A percentile compares a stretch with the other conserved stretches of the same genome.
These are phyloP conservation scores for Candida tetrigidarum DNA, from an alignment of 1,139 yeast genomes.

Conservation along the genomic window DNA sequence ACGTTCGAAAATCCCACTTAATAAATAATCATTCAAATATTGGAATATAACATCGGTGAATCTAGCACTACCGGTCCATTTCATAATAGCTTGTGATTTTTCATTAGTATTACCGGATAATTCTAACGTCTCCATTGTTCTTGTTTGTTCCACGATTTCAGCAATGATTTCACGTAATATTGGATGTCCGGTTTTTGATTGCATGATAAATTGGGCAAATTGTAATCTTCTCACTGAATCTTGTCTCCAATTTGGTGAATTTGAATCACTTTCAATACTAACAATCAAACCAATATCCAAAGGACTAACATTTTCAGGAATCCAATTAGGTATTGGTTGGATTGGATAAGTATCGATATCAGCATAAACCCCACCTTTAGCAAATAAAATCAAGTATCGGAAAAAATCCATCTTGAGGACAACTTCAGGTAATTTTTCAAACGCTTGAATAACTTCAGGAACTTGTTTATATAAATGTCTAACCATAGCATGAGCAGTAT, in stretches of 20 bases:
- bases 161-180: constrained; percentile 57
- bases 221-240: constrained; percentile 45
- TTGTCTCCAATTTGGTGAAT: constrained; percentile 46
- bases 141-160: constrained; percentile 54
- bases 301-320: constrained; percentile 54
- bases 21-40: constrained; percentile 51
- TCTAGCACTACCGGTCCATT: constrained; percentile 63
- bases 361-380: constrained; percentile 59
- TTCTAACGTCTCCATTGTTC: constrained; percentile 25
- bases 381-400: constrained; percentile 51
- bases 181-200: constrained; percentile 58
- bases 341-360: constrained; percentile 56
- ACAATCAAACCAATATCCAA: constrained; percentile 52
- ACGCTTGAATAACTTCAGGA: constrained; percentile 53
- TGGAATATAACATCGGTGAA: constrained; percentile 62
- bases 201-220: constrained; percentile 51
- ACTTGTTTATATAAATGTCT: constrained; percentile 45
- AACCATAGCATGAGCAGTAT: constrained; percentile 48
- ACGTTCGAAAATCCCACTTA: constrained; percentile 43
- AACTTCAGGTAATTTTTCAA: constrained; percentile 50
- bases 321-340: constrained; percentile 56
- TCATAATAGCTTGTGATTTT: constrained; percentile 48
- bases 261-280: constrained; percentile 45
- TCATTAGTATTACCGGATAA: constrained; percentile 42
- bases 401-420: constrained; percentile 55